These are phyloP conservation scores for Boletus pseudo-olivaceus DNA, from an alignment of 768 basidiomycete species.

Conservation along the genomic window DNA sequence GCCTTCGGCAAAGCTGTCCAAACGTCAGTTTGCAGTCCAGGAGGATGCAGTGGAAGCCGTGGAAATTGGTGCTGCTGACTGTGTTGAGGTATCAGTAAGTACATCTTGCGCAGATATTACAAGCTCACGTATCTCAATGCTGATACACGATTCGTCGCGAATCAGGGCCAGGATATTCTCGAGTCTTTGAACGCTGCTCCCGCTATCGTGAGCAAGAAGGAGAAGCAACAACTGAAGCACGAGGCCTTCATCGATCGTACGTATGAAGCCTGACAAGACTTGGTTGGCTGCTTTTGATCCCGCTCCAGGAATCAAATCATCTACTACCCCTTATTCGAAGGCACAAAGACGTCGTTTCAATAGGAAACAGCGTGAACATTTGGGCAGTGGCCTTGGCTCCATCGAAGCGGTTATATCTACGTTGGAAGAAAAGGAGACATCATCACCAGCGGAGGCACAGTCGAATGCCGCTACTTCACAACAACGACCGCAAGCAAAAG, in stretches of 20 bases:
- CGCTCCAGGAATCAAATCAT: slow-evolving; percentile 45
- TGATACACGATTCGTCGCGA: not conserved
- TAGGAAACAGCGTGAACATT: slow-evolving; percentile 61
- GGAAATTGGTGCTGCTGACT: slow-evolving; percentile 38
- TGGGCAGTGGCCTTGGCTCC: slow-evolving; percentile 48
- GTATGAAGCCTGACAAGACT: slow-evolving; percentile 7
- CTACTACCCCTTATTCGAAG: slow-evolving; percentile 60
- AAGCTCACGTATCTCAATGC: not conserved
- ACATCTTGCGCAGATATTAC: not conserved
- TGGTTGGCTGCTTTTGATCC: not conserved
- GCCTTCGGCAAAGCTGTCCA: slow-evolving; percentile 47
- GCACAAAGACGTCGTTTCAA: slow-evolving; percentile 69
- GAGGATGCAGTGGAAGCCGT: slow-evolving; percentile 47
- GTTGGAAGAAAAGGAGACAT: slow-evolving; percentile 40
- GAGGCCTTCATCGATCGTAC: slow-evolving; percentile 67
- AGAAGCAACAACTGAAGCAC: slow-evolving; percentile 61
- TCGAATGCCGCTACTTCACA: slow-evolving; percentile 17
- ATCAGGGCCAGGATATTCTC: slow-evolving; percentile 45
- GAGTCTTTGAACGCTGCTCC: slow-evolving; percentile 31
- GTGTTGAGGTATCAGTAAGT: slow-evolving; percentile 40
- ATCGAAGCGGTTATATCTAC: slow-evolving; percentile 54
- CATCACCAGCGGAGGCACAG: slow-evolving; percentile 13
- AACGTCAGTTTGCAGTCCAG: slow-evolving; percentile 49
- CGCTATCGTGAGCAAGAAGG: slow-evolving; percentile 52
- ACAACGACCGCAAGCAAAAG: slow-evolving; percentile 13